Evolutionary conservation across 208 protist genomes (phyloP).

Genomic region (Entamoeba histolytica): DNA sequence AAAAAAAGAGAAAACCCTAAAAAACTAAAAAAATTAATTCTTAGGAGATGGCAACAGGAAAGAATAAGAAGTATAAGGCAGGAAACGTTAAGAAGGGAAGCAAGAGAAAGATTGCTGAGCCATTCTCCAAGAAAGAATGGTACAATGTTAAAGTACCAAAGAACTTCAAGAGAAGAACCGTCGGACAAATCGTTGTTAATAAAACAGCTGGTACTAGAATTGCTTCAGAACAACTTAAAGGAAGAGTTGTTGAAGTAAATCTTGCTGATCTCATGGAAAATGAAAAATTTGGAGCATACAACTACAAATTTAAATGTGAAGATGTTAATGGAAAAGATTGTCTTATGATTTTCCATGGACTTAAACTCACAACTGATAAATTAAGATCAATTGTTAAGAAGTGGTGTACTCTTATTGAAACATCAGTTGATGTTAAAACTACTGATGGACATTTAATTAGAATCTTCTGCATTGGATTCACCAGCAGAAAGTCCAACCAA

Average conservation of each 20-base stretch:
- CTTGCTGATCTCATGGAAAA: constrained; percentile 78
- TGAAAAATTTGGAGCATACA: constrained; percentile 66
- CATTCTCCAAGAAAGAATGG: constrained; percentile 95
- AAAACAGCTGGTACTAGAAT: constrained; percentile 67
- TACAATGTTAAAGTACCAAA: constrained; percentile 84
- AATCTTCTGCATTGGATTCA: constrained; percentile 90
- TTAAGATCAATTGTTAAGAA: constrained; percentile 80
- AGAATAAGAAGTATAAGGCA: neutral
- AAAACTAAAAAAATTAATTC: neutral
- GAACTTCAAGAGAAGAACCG: constrained; percentile 67
- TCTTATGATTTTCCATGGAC: constrained; percentile 91
- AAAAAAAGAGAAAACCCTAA: neutral
- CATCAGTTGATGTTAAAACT: constrained; percentile 68
- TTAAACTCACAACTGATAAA: constrained; percentile 89
- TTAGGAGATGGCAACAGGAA: neutral
- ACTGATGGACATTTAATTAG: constrained; percentile 79
- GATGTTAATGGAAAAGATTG: constrained; percentile 77
- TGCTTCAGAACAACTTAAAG: constrained; percentile 67
- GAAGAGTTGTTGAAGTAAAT: constrained; percentile 80
- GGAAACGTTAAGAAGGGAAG: neutral
- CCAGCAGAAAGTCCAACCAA: constrained; percentile 65
- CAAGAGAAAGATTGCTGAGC: constrained; percentile 48
- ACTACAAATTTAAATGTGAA: constrained; percentile 77
- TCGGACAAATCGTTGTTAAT: constrained; percentile 86
- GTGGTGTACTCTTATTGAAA: constrained; percentile 90